Conservation (phyloP, 2,329 filamentous ascomycete species). For the Fusarium camptoceras region DNA sequence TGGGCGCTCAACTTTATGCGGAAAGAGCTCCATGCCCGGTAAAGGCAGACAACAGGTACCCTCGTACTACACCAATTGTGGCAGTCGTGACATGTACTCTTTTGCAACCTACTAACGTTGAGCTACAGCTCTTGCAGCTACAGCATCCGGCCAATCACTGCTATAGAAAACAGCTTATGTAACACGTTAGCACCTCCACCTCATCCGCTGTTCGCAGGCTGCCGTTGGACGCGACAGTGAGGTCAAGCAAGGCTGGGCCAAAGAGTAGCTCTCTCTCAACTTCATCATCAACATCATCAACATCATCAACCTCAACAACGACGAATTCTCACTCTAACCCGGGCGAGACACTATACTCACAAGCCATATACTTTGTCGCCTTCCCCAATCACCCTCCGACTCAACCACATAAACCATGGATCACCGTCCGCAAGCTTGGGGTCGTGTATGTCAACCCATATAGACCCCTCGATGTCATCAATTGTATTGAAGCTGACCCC, state of each 20-base stretch:
- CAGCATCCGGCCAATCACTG: constrained; percentile 48
- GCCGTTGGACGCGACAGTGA: constrained; percentile 53
- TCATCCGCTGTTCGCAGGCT: constrained; percentile 48
- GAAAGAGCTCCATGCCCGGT: constrained; percentile 29
- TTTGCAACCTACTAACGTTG: background rate
- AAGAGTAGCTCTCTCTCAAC: constrained; percentile 23
- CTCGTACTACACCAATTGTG: background rate
- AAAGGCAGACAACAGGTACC: constrained; percentile 12
- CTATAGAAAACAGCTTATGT: constrained; percentile 46
- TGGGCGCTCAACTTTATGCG: constrained; percentile 23
- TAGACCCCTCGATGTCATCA: background rate
- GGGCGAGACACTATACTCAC: background rate
- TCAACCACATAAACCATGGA: constrained; percentile 64
- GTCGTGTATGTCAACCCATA: constrained; percentile 67
- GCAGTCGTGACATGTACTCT: constrained; percentile 6
- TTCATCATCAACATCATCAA: constrained; percentile 36
- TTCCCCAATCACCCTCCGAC: constrained; percentile 8
- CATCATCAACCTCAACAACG: constrained; percentile 13
- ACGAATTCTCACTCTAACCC: background rate
- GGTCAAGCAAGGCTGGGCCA: constrained; percentile 34
- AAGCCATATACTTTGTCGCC: background rate
- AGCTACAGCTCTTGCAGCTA: constrained; percentile 38
- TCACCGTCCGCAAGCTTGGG: constrained; percentile 79
- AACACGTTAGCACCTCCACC: constrained; percentile 33
- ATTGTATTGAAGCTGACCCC: constrained; percentile 10